Conservation (phyloP, 345 rosid genomes). For the Ceriops decandra region DNA sequence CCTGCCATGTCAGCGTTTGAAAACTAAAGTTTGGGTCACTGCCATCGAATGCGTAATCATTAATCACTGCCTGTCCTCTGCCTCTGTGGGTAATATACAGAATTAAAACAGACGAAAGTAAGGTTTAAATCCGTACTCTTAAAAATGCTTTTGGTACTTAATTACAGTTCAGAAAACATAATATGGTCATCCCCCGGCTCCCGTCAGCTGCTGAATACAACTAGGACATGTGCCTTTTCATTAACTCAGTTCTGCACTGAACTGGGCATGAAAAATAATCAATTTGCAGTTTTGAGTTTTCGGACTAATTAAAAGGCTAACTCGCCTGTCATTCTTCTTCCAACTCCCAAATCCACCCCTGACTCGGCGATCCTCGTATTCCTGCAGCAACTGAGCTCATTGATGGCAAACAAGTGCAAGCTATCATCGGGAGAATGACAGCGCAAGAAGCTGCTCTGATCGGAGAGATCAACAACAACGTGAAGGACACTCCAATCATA, state of each 20-base stretch:
- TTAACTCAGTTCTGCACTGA: too few species aligned
- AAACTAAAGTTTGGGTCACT: neutral
- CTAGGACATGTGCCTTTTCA: too few species aligned
- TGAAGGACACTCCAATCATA: constrained; percentile 13
- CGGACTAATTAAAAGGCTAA: neutral
- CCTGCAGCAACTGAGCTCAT: constrained; percentile 22
- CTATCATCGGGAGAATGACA: constrained; percentile 21
- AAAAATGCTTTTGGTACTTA: too few species aligned
- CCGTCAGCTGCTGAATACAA: too few species aligned
- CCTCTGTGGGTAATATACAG: too few species aligned
- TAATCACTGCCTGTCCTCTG: too few species aligned
- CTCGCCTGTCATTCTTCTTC: neutral
- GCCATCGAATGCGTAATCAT: neutral
- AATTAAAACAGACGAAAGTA: too few species aligned
- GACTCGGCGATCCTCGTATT: neutral
- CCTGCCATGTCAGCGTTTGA: neutral
- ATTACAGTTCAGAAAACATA: too few species aligned
- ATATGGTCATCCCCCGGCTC: too few species aligned
- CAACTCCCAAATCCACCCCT: neutral
- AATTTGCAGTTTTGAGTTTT: neutral
- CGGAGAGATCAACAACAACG: constrained; percentile 6
- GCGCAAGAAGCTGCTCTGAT: constrained; percentile 13
- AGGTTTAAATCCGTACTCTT: too few species aligned
- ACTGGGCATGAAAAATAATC: too few species aligned
- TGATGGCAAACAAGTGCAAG: constrained; percentile 12